Evolutionary conservation across 202 grass and related monocot species (phyloP).

Genomic region (Schoenoplectus triqueter): DNA sequence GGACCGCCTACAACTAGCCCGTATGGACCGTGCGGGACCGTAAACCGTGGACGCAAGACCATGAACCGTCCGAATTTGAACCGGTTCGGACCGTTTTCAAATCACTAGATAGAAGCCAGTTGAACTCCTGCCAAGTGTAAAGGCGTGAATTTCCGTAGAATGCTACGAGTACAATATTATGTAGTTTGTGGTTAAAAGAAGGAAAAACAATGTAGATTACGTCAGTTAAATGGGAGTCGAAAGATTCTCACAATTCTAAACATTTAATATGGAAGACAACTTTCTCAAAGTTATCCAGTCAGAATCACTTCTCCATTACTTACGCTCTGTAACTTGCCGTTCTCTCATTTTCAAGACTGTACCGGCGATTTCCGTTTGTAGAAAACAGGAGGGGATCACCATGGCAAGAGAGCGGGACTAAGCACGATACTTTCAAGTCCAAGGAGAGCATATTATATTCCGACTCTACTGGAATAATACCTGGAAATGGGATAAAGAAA

Average conservation of each 20-base stretch:
- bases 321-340: neutral
- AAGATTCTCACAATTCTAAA: slow-evolving; percentile 25
- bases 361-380: neutral
- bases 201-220: too few species aligned
- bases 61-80: too few species aligned
- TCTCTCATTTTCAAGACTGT: neutral
- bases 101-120: too few species aligned
- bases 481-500: slow-evolving; percentile 5
- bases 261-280: neutral
- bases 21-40: too few species aligned
- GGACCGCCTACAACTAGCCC: too few species aligned
- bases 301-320: neutral
- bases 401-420: neutral
- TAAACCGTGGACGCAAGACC: too few species aligned
- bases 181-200: neutral
- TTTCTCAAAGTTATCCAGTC: neutral
- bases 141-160: neutral
- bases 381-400: neutral
- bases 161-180: neutral
- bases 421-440: slow-evolving; percentile 37
- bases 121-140: neutral
- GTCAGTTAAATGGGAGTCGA: neutral
- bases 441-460: slow-evolving; percentile 36
- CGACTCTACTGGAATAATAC: slow-evolving; percentile 27
- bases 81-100: too few species aligned